Evolutionary conservation across 768 basidiomycete genomes (phyloP).

Genomic region (Leucocoprinus sp.): DNA sequence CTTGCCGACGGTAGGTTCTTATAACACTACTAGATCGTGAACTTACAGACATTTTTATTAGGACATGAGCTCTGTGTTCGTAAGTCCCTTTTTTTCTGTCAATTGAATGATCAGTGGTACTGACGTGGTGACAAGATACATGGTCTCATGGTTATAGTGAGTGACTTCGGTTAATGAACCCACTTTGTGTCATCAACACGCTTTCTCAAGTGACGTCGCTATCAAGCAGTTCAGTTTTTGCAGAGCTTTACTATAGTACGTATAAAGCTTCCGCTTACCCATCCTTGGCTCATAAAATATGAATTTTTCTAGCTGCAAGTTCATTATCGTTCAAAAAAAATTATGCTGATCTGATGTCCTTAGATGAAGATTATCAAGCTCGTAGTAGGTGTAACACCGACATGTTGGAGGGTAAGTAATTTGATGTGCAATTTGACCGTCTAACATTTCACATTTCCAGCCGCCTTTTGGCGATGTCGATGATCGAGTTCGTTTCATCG

Average conservation of each 20-base stretch:
- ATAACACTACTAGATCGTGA: background rate
- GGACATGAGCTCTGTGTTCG: constrained; percentile 56
- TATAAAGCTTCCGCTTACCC: background rate
- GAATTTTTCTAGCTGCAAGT: background rate
- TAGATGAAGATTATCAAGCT: constrained; percentile 50
- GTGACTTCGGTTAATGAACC: constrained; percentile 11
- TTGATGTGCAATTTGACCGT: background rate
- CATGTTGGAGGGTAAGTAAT: constrained; percentile 46
- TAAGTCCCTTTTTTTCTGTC: constrained; percentile 25
- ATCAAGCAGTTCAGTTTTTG: constrained; percentile 58
- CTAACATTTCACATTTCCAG: constrained; percentile 18
- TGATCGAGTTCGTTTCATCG: constrained; percentile 67
- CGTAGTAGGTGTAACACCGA: constrained; percentile 47
- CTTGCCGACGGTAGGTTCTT: constrained; percentile 35
- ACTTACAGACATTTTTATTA: constrained; percentile 12
- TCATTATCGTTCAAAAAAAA: background rate
- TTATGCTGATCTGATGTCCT: background rate
- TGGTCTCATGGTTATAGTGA: constrained; percentile 52
- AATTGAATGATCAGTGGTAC: constrained; percentile 6
- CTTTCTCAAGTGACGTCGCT: constrained; percentile 43
- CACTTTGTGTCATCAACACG: background rate
- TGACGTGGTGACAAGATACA: constrained; percentile 27
- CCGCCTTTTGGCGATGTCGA: constrained; percentile 67
- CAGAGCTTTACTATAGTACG: constrained; percentile 71
- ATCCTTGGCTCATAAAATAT: background rate